Percentiles rank a stretch among this genome's conserved stretches.
Conservation (phyloP, 108 stramenopile species). For the Heterococcus sp. region DNA sequence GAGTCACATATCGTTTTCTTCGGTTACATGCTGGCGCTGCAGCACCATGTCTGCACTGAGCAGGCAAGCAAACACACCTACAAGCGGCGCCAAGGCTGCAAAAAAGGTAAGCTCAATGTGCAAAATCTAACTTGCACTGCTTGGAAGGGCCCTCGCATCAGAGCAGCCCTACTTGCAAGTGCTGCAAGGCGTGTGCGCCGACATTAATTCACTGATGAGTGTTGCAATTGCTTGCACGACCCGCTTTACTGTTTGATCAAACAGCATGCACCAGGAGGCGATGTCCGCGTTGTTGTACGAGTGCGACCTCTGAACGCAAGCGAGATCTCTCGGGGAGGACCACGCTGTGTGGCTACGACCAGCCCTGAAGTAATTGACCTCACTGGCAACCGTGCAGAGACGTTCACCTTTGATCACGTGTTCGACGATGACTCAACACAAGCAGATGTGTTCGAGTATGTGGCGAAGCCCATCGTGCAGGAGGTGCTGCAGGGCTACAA, state of each 20-base stretch:
- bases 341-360: not conserved
- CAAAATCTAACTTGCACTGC: too few species aligned
- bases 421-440: slow-evolving; percentile 45
- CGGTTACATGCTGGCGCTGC: too few species aligned
- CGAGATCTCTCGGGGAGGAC: slow-evolving; percentile 32
- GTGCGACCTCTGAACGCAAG: slow-evolving; percentile 40
- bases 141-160: too few species aligned
- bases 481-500: slow-evolving; percentile 55
- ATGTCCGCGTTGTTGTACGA: slow-evolving; percentile 35
- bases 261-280: not conserved
- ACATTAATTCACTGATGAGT: too few species aligned
- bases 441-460: slow-evolving; percentile 52
- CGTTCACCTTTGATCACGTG: slow-evolving; percentile 36
- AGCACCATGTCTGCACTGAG: too few species aligned
- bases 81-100: too few species aligned
- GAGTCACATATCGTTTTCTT: too few species aligned
- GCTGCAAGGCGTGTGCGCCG: not conserved
- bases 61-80: too few species aligned
- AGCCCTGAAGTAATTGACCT: slow-evolving; percentile 23
- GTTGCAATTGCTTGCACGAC: too few species aligned
- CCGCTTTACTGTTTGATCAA: too few species aligned
- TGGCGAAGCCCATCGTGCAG: slow-evolving; percentile 52
- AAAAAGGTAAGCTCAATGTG: too few species aligned
- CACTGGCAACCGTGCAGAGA: not conserved
- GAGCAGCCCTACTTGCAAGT: too few species aligned